Percentiles rank a stretch among this genome's conserved stretches.
Conservation (phyloP, 2,329 filamentous ascomycete species). For the Bipolaris bicolor region DNA sequence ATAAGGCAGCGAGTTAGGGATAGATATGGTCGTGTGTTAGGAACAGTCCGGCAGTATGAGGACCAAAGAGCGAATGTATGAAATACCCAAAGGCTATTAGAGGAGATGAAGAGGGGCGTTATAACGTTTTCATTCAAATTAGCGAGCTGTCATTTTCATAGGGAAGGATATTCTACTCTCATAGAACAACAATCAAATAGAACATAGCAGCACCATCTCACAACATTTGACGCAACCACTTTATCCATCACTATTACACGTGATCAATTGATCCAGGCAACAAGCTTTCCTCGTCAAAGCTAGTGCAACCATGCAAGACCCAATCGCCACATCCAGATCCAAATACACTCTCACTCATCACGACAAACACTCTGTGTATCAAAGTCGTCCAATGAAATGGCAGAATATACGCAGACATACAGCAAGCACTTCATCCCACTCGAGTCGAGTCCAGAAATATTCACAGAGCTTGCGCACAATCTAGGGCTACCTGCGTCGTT, state of each 20-base stretch:
- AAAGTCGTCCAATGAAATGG: neutral
- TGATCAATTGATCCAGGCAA: neutral
- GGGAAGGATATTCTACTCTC: neutral
- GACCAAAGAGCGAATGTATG: too few relatives aligned
- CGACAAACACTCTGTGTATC: neutral
- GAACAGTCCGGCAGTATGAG: too few relatives aligned
- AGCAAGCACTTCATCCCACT: constrained; percentile 41
- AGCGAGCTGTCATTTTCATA: neutral
- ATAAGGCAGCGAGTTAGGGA: too few relatives aligned
- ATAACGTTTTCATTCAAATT: neutral
- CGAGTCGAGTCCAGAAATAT: constrained; percentile 83
- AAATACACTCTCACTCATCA: neutral
- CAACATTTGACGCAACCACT: neutral
- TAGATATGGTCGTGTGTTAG: too few relatives aligned
- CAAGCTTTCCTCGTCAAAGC: neutral
- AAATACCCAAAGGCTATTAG: too few relatives aligned
- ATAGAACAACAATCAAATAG: neutral
- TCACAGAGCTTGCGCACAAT: constrained; percentile 80
- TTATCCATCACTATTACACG: neutral
- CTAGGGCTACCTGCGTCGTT: constrained; percentile 77
- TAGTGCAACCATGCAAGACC: neutral
- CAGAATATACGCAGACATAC: neutral
- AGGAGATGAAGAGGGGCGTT: too few relatives aligned
- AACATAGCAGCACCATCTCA: neutral
- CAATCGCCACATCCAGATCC: neutral